Evolutionary conservation across 2,329 filamentous ascomycete genomes (phyloP), one percentile per base, ranked within the genome.

Genomic region (Cytospora schulzeri): DNA sequence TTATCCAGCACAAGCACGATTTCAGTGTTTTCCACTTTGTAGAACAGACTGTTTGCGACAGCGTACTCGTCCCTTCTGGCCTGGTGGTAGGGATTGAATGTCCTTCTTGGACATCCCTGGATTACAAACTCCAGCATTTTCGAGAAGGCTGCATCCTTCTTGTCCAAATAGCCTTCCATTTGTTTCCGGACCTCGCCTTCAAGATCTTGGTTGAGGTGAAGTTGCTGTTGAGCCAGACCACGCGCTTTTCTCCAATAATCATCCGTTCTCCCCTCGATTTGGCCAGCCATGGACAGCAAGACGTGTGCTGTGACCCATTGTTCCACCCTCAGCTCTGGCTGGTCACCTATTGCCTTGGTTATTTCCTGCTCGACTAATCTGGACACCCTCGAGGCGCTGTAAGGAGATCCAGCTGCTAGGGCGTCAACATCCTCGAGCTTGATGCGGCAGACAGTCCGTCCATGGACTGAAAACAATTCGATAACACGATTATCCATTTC

Each of bases 351-450:
- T 0, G 45, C 35, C 3, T 56, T 4, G 28, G 31, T 17, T n/a
- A 53, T 48, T 17, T 50, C 56, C 52, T 11, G 28, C 9, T 52
- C 57, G 3, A 59, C 0, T 9, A 9, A 12, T 9, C 38, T 26
- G 15, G 57, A 59, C 7, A 59, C 17, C 9, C 15, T 3, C 9
- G 57, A 52, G 8, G 15, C 7, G 15, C 45, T 52, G 45, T 59
- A 59, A 5, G 45, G 57, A 26, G 45, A 51, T 1, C 57, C 57
- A 1, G 19, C 15, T 15, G 28, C 52, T 5, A 45, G 24, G 15
- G 35, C 38, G 15, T 62, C 5, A n/a, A 50, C 59, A 26, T 62
- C 51, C 15, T 53, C 33, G n/a, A 62, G n/a, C n/a, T 26, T 55
- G 59, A 62, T 38, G 2, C 35, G 50, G n/a, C 31, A 53, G 7